phyloP scores from a whole-genome alignment of 352 stramenopile genomes.

The Discostella stelligera region DNA sequence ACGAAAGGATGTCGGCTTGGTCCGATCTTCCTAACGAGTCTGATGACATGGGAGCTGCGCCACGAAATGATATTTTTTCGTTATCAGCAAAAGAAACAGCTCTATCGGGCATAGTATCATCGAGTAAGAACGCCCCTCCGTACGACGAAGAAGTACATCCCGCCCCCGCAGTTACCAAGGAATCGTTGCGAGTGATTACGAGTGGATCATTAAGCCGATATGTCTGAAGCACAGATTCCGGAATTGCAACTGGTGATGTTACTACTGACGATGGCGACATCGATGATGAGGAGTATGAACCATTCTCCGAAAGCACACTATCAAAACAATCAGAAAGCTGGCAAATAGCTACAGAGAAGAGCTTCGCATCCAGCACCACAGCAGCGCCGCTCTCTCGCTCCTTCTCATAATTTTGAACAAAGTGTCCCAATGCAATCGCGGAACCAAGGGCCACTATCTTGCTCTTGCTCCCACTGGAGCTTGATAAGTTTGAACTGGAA shows the following conservation, averaged over 20 bases:
- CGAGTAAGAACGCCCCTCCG: constrained; percentile 1
- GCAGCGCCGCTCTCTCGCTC: background rate
- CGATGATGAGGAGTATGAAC: too few relatives aligned
- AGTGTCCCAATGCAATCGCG: constrained; percentile 30
- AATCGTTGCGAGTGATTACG: constrained; percentile 6
- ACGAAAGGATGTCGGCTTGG: constrained; percentile 39
- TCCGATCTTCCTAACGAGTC: constrained; percentile 2
- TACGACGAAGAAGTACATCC: constrained; percentile 12
- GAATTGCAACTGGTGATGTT: constrained; percentile 12
- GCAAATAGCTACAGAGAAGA: constrained; percentile 39
- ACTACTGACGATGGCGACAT: background rate
- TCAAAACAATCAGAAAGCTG: constrained; percentile 42
- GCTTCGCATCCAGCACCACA: constrained; percentile 54
- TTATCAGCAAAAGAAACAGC: background rate
- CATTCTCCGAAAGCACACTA: constrained; percentile 3
- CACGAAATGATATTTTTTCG: background rate
- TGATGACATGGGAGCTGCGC: background rate
- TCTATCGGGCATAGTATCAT: constrained; percentile 7
- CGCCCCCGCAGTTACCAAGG: background rate
- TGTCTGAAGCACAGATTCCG: constrained; percentile 14
- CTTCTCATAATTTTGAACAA: constrained; percentile 14
- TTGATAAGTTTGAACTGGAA: constrained; percentile 28
- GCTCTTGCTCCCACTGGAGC: constrained; percentile 22
- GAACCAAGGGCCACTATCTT: constrained; percentile 34
- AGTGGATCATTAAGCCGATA: constrained; percentile 39